phyloP scores from a whole-genome alignment of 345 rosid genomes.

The Triadica sebifera region DNA sequence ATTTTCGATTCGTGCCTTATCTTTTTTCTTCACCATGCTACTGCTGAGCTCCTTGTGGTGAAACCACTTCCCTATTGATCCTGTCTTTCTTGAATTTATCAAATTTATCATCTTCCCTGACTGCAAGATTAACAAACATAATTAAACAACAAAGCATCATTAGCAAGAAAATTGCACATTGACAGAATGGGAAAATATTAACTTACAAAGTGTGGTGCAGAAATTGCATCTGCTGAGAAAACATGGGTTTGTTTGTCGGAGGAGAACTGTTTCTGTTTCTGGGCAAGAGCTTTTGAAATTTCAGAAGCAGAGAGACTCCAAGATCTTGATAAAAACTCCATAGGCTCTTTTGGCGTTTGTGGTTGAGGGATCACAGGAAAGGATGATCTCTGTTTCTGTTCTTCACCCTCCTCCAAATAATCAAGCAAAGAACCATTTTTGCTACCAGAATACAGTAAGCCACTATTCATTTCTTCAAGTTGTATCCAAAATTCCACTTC shows the following conservation, averaged over 20 bases:
- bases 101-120: slow-evolving; percentile 53
- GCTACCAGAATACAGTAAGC: slow-evolving; percentile 40
- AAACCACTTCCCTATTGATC: slow-evolving; percentile 82
- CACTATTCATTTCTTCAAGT: slow-evolving; percentile 49
- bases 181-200: not conserved
- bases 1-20: slow-evolving; percentile 66
- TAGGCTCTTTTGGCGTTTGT: slow-evolving; percentile 81
- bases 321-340: slow-evolving; percentile 92
- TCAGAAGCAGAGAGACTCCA: slow-evolving; percentile 93
- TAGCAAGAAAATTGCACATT: not conserved
- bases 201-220: slow-evolving; percentile 47
- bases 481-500: not conserved
- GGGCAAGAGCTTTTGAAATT: slow-evolving; percentile 84
- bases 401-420: slow-evolving; percentile 55
- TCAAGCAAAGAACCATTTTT: slow-evolving; percentile 44
- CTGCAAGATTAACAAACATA: slow-evolving; percentile 30
- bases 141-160: not conserved
- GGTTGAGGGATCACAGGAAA: slow-evolving; percentile 71
- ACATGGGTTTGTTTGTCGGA: slow-evolving; percentile 28
- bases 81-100: slow-evolving; percentile 44
- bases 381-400: slow-evolving; percentile 29
- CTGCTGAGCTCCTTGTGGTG: slow-evolving; percentile 56
- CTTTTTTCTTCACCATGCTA: slow-evolving; percentile 63
- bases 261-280: slow-evolving; percentile 52
- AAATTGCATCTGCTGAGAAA: slow-evolving; percentile 40